These are phyloP conservation scores for Suhomyces guaymorum DNA, from an alignment of 1,139 yeast species.

Conservation along the genomic window DNA sequence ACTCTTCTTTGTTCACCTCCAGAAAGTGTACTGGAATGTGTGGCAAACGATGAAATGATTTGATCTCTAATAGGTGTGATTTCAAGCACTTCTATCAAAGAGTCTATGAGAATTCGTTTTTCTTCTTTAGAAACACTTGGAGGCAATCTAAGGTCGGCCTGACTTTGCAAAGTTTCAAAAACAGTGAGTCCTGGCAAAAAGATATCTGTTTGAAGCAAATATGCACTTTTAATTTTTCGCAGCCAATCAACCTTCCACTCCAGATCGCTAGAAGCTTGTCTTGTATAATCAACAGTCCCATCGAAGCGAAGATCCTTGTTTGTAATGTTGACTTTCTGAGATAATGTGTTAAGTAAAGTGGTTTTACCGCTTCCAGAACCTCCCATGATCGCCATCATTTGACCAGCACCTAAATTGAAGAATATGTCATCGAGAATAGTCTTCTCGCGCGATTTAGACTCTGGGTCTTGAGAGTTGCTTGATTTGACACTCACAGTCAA, in stretches of 20 bases:
- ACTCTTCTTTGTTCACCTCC: constrained; percentile 87
- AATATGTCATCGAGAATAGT: constrained; percentile 46
- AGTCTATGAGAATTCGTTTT: constrained; percentile 53
- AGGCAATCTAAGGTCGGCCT: constrained; percentile 67
- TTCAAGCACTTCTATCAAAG: constrained; percentile 60
- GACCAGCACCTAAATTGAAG: constrained; percentile 54
- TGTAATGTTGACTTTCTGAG: constrained; percentile 52
- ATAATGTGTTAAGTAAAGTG: constrained; percentile 70
- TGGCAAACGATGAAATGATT: constrained; percentile 49
- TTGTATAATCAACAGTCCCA: constrained; percentile 31
- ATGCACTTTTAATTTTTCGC: constrained; percentile 42
- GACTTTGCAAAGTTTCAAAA: constrained; percentile 65
- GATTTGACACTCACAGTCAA: constrained; percentile 31
- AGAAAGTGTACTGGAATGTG: constrained; percentile 54
- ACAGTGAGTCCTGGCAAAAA: constrained; percentile 71
- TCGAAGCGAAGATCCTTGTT: constrained; percentile 34
- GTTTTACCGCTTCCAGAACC: constrained; percentile 91
- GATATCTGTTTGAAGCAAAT: constrained; percentile 76
- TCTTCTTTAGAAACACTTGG: constrained; percentile 41
- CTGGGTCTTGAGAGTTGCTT: background rate
- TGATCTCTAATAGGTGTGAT: constrained; percentile 62
- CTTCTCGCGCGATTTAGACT: background rate
- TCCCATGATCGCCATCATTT: constrained; percentile 72
- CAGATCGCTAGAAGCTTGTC: too few relatives aligned
- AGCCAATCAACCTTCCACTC: constrained; percentile 2